Evolutionary conservation across 75 land plant species (phyloP), one percentile per base, ranked within the genome.

Genomic region (Sequoiadendron giganteum): DNA sequence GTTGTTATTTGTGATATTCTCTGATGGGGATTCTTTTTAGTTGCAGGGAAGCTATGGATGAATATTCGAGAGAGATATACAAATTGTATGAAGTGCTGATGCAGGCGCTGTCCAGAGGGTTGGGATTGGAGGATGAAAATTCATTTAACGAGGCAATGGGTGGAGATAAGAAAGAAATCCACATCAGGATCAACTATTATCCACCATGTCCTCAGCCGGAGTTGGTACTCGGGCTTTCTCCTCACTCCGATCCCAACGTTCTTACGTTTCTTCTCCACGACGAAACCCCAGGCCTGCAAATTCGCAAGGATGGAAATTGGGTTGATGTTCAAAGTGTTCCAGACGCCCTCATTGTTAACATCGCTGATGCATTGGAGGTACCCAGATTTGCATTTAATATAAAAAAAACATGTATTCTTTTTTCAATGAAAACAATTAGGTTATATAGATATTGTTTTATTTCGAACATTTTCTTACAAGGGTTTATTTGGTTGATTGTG

Each of bases 281-380:
- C 5, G 87, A 81, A 84, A 87, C 86, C 56, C 14, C 88, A 5
- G 89, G 89, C 42, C 42, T 88, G 42, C 72, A 87, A 36, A 48
- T 88, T 32, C 88, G 68, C 8, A 88, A 88, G 19, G 88, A 73
- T 14, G 72, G 77, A 13, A 32, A 42, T 32, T 90, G 91, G 91
- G 10, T 88, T 15, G 65, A 40, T 11, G 87, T 90, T n/a, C 45
- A 89, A 45, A 70, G 87, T 65, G 30, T 85, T 30, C 70, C 87
- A 10, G 61, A 45, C 73, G 90, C 90, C 25, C 32, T 90, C 10
- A 84, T 90, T 30, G 91, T 90, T 48, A 90, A 90, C 47, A 65
- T 90, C 4, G 90, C 78, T 10, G 91, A 90, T 61, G 55, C 47
- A 49, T 30, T 90, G 2, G 87, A 90, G 87, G 91, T 90, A 86